Conservation (phyloP, 495 filamentous ascomycete species). For the Corynascus novoguineensis region DNA sequence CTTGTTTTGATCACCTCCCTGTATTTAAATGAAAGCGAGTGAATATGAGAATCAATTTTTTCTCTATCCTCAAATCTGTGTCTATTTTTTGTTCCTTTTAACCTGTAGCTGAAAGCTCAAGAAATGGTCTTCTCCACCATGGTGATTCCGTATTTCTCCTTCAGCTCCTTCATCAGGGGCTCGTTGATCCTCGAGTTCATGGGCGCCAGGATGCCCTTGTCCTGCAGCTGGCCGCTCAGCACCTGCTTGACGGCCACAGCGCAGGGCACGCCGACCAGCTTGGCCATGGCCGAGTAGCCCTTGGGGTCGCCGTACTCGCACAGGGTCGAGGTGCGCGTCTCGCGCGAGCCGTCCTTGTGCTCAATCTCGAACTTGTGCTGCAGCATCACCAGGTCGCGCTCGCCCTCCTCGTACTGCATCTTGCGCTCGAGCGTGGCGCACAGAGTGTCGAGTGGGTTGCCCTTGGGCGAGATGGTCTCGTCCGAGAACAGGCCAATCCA, state of each 20-base stretch:
- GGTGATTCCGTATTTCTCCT: constrained; percentile 32
- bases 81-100: constrained; percentile 1
- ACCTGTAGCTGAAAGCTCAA: constrained; percentile 7
- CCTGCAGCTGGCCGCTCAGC: constrained; percentile 69
- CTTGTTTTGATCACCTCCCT: background rate
- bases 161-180: constrained; percentile 60
- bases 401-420: constrained; percentile 79
- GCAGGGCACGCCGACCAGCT: constrained; percentile 42
- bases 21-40: background rate
- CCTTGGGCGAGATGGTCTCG: constrained; percentile 62
- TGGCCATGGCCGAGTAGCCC: constrained; percentile 88
- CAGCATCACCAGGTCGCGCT: constrained; percentile 79
- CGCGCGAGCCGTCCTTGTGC: constrained; percentile 60
- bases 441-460: constrained; percentile 82
- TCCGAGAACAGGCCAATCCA: constrained; percentile 89
- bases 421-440: constrained; percentile 87
- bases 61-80: constrained; percentile 5
- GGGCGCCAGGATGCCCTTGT: constrained; percentile 78
- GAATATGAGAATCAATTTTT: constrained; percentile 3
- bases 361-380: constrained; percentile 92
- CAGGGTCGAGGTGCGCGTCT: constrained; percentile 75
- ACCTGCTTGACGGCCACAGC: constrained; percentile 68
- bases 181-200: constrained; percentile 67
- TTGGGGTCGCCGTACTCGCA: constrained; percentile 78
- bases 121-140: constrained; percentile 36